These are phyloP conservation scores for Suillus tomentosus DNA, from an alignment of 768 basidiomycete genomes.

Conservation along the genomic window DNA sequence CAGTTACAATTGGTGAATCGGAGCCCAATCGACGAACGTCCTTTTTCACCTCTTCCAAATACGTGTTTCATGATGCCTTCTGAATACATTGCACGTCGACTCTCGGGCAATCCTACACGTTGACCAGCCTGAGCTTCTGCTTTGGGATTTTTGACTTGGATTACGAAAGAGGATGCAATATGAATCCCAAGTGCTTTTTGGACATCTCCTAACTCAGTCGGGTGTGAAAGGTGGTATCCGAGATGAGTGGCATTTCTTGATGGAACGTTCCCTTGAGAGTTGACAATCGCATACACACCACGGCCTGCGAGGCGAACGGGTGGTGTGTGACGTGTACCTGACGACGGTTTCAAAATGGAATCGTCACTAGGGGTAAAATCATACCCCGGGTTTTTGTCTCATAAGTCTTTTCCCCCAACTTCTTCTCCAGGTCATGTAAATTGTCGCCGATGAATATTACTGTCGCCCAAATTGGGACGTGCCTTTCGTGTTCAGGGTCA, in stretches of 20 bases:
- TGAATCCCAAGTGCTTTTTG: slow-evolving; percentile 58
- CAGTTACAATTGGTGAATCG: slow-evolving; percentile 54
- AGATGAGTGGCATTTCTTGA: slow-evolving; percentile 55
- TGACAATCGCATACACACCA: slow-evolving; percentile 62
- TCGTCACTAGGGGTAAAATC: background rate
- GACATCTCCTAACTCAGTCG: slow-evolving; percentile 49
- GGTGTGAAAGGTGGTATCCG: slow-evolving; percentile 62
- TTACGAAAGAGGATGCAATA: slow-evolving; percentile 51
- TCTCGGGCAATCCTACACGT: slow-evolving; percentile 27
- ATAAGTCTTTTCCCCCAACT: slow-evolving; percentile 52
- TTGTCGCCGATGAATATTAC: slow-evolving; percentile 55
- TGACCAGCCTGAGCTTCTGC: slow-evolving; percentile 41
- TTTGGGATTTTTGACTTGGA: slow-evolving; percentile 65
- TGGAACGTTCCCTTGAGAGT: slow-evolving; percentile 43
- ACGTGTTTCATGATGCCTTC: slow-evolving; percentile 47
- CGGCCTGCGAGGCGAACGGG: slow-evolving; percentile 55
- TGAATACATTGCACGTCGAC: slow-evolving; percentile 47
- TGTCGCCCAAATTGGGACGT: slow-evolving; percentile 54
- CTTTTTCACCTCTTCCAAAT: slow-evolving; percentile 49
- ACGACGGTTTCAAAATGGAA: background rate
- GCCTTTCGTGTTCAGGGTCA: slow-evolving; percentile 46
- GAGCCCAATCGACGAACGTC: slow-evolving; percentile 48
- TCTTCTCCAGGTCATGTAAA: slow-evolving; percentile 46
- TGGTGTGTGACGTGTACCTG: slow-evolving; percentile 54
- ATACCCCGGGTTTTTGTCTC: slow-evolving; percentile 63